A percentile compares a stretch with the other conserved stretches of the same genome.
Conservation (phyloP, 1,284 basidiomycete species). For the Coniophora puteana region DNA sequence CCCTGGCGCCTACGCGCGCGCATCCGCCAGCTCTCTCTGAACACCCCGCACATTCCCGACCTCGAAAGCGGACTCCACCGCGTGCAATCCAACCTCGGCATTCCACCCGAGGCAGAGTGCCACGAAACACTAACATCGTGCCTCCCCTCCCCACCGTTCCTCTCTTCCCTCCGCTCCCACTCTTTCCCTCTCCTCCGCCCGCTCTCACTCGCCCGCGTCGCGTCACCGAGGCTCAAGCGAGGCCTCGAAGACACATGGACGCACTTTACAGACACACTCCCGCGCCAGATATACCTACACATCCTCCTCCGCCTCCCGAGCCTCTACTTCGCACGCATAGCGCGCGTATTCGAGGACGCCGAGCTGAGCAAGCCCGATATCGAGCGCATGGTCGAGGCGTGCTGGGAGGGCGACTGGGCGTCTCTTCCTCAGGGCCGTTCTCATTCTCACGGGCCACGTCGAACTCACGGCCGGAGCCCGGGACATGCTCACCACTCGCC, state of each 20-base stretch:
- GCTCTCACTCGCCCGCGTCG: conserved; percentile 18
- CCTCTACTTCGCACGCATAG: conserved; percentile 71
- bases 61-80: conserved; percentile 10
- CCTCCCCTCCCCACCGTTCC: conserved; percentile 13
- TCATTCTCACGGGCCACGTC: no score
- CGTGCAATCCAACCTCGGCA: conserved; percentile 1
- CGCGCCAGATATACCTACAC: conserved; percentile 59
- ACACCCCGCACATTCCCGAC: conserved; percentile 11
- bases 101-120: conserved; percentile 15
- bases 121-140: conserved; percentile 21
- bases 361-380: conserved; percentile 72
- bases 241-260: not conserved
- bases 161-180: conserved; percentile 16
- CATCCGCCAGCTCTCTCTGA: conserved; percentile 20
- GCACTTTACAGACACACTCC: conserved; percentile 46
- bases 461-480: conserved; percentile 9
- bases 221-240: conserved; percentile 3
- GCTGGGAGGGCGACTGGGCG: conserved; percentile 15
- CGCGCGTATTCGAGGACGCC: conserved; percentile 68
- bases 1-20: conserved; percentile 37
- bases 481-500: conserved; percentile 19
- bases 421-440: no score
- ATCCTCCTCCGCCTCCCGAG: conserved; percentile 66
- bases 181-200: conserved; percentile 22
- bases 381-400: conserved; percentile 58